Evolutionary conservation across 768 basidiomycete genomes (phyloP).

Genomic region (Suillus weaverae): DNA sequence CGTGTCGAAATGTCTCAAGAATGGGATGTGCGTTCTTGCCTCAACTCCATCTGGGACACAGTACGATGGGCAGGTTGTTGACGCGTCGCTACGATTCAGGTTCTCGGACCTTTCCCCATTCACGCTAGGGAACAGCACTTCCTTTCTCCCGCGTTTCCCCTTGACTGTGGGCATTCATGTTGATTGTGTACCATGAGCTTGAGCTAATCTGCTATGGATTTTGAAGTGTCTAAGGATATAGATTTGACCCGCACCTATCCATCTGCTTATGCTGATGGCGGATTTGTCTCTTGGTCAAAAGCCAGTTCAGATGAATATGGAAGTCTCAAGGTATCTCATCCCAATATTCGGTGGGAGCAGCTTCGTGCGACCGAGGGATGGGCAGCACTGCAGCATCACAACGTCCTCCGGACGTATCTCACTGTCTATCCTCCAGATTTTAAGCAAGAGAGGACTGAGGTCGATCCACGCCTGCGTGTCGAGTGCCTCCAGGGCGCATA

Average conservation of each 20-base stretch:
- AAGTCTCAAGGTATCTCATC: slow-evolving; percentile 61
- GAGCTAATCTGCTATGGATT: background rate
- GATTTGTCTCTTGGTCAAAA: slow-evolving; percentile 58
- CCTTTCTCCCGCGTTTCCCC: slow-evolving; percentile 74
- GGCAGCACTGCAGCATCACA: slow-evolving; percentile 83
- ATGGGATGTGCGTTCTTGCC: slow-evolving; percentile 28
- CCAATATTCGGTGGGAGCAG: slow-evolving; percentile 67
- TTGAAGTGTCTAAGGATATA: slow-evolving; percentile 49
- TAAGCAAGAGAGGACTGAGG: slow-evolving; percentile 1
- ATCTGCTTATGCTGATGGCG: slow-evolving; percentile 63
- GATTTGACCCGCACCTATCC: slow-evolving; percentile 54
- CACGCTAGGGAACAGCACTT: slow-evolving; percentile 84
- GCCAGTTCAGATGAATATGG: slow-evolving; percentile 43
- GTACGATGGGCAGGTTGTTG: background rate
- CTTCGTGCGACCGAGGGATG: slow-evolving; percentile 81
- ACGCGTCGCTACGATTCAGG: slow-evolving; percentile 36
- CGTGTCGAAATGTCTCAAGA: slow-evolving; percentile 23
- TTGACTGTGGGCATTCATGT: slow-evolving; percentile 50
- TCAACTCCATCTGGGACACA: background rate
- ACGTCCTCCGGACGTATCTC: slow-evolving; percentile 63
- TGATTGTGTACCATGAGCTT: background rate
- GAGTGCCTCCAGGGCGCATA: slow-evolving; percentile 73
- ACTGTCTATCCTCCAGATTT: slow-evolving; percentile 50
- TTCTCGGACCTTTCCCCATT: slow-evolving; percentile 82
- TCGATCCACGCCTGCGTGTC: slow-evolving; percentile 51